Evolutionary conservation across 2,329 filamentous ascomycete genomes (phyloP).

Genomic region (Ceratocystis lukuohia): DNA sequence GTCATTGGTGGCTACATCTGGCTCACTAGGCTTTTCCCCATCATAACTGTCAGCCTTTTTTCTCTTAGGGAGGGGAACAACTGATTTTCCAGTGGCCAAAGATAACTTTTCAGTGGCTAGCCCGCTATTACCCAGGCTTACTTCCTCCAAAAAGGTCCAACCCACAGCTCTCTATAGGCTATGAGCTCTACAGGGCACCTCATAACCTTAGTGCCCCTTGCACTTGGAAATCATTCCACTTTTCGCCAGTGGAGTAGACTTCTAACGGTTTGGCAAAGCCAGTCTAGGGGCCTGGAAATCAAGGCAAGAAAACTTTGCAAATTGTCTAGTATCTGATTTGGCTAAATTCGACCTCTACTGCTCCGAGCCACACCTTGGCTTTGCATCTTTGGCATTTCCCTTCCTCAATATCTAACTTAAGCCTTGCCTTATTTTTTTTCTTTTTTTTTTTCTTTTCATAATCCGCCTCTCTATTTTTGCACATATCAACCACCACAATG

Average conservation of each 20-base stretch:
- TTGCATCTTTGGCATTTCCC: constrained; percentile 26
- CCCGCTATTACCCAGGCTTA: not conserved
- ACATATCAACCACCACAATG: constrained; percentile 51
- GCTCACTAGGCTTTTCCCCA: constrained; percentile 1
- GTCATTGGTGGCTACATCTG: constrained; percentile 9
- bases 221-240: not conserved
- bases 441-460: constrained; percentile 6
- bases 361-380: constrained; percentile 27
- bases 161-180: not conserved
- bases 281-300: constrained; percentile 11
- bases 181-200: not conserved
- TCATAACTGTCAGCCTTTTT: not conserved
- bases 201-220: not conserved
- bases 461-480: constrained; percentile 9
- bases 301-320: constrained; percentile 19
- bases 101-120: not conserved
- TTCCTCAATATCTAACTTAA: not conserved
- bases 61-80: not conserved
- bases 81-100: not conserved
- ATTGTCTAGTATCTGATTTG: constrained; percentile 33
- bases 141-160: not conserved
- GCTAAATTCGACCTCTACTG: constrained; percentile 26
- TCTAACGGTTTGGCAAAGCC: not conserved
- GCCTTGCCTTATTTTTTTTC: constrained; percentile 2
- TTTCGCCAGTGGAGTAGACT: not conserved